Percentiles rank a stretch among this genome's conserved stretches.
Conservation (phyloP, 2,329 filamentous ascomycete species). For the Fusarium sp. region DNA sequence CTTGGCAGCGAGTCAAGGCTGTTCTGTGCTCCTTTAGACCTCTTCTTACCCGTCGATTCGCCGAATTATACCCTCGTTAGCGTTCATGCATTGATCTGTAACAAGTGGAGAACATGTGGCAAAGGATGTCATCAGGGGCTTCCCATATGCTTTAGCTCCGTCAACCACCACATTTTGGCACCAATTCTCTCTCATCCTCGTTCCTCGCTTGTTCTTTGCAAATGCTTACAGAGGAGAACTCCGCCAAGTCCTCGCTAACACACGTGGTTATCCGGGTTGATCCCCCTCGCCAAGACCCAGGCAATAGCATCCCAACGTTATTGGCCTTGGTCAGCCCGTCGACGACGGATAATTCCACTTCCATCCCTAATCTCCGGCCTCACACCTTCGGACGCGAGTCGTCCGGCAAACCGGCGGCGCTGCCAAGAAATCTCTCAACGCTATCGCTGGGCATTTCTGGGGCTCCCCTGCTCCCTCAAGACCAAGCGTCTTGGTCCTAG, state of each 20-base stretch:
- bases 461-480: neutral
- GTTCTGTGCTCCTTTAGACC: neutral
- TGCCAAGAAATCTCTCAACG: constrained; percentile 7
- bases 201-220: neutral
- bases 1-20: neutral
- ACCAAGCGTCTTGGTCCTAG: neutral
- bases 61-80: neutral
- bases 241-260: neutral
- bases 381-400: neutral
- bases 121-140: neutral
- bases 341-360: neutral
- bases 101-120: neutral
- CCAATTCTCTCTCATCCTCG: neutral
- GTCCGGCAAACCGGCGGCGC: constrained; percentile 9
- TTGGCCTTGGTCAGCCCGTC: neutral
- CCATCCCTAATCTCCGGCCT: constrained; percentile 22
- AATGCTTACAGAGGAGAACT: neutral
- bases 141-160: neutral
- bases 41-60: neutral
- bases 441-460: neutral
- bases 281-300: neutral
- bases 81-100: neutral
- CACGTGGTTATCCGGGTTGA: neutral
- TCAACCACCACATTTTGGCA: neutral
- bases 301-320: neutral